phyloP scores from a whole-genome alignment of 108 stramenopile species.

The Cyclotella atomus region DNA sequence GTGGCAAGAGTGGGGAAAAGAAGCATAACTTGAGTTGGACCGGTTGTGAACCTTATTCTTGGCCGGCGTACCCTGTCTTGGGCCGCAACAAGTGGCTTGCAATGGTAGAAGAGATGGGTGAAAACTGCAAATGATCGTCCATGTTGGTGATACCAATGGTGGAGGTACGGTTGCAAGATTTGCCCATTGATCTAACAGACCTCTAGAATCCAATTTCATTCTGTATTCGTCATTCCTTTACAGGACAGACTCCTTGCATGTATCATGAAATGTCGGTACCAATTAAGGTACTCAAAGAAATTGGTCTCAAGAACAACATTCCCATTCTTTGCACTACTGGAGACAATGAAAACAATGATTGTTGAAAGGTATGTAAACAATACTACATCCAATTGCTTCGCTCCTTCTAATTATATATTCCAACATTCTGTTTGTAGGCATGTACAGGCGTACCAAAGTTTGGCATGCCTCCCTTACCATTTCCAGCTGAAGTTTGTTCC shows the following conservation, averaged over 20 bases:
- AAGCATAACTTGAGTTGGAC: constrained; percentile 7
- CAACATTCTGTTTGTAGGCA: not conserved
- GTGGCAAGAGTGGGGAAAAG: not conserved
- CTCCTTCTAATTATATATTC: too few species aligned
- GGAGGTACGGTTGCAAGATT: not conserved
- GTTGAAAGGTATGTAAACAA: not conserved
- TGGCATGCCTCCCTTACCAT: not conserved
- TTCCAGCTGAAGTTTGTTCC: constrained; percentile 3
- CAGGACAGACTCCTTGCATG: constrained; percentile 4
- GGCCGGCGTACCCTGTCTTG: not conserved
- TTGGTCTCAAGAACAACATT: constrained; percentile 6
- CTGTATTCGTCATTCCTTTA: too few species aligned
- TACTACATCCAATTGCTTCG: too few species aligned
- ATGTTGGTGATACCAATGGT: constrained; percentile 3
- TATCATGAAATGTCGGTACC: not conserved
- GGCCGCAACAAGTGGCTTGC: constrained; percentile 9
- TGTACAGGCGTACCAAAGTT: not conserved
- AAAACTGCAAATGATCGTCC: constrained; percentile 8
- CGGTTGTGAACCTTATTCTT: constrained; percentile 1
- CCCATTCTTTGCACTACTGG: constrained; percentile 1
- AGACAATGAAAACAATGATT: constrained; percentile 14
- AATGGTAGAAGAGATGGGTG: constrained; percentile 10
- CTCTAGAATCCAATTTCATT: too few species aligned
- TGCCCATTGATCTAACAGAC: too few species aligned
- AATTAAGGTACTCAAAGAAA: not conserved